These are phyloP conservation scores for Elsinoe batatas DNA, from an alignment of 2,329 filamentous ascomycete species.

Conservation along the genomic window DNA sequence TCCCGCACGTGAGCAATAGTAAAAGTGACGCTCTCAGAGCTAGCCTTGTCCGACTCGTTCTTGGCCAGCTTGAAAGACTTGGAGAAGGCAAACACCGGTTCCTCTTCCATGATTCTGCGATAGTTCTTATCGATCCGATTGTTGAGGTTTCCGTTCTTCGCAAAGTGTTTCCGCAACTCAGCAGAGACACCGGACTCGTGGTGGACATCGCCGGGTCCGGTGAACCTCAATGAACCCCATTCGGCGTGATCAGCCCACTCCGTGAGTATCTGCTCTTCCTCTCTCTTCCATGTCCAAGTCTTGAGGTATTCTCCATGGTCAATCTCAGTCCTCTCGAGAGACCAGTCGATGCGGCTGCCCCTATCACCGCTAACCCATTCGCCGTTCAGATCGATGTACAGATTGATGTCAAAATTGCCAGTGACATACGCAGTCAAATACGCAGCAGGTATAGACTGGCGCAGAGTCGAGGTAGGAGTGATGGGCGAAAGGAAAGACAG, in stretches of 20 bases:
- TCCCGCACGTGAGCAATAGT: slow-evolving; percentile 70
- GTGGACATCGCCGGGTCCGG: slow-evolving; percentile 54
- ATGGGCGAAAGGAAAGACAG: slow-evolving; percentile 67
- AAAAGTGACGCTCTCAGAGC: slow-evolving; percentile 42
- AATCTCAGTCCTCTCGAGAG: slow-evolving; percentile 38
- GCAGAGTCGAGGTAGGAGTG: slow-evolving; percentile 68
- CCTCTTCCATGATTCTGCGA: slow-evolving; percentile 39
- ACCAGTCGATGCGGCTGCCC: slow-evolving; percentile 61
- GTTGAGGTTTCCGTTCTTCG: slow-evolving; percentile 53
- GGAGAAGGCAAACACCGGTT: slow-evolving; percentile 45
- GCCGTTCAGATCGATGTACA: slow-evolving; percentile 41
- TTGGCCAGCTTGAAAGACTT: slow-evolving; percentile 38
- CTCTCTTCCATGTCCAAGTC: slow-evolving; percentile 55
- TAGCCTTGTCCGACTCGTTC: slow-evolving; percentile 25
- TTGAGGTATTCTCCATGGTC: slow-evolving; percentile 36
- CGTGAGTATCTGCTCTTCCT: slow-evolving; percentile 58
- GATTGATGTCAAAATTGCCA: slow-evolving; percentile 46
- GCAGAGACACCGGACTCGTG: slow-evolving; percentile 64
- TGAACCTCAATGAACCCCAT: slow-evolving; percentile 75
- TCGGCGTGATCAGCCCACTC: slow-evolving; percentile 66
- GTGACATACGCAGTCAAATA: slow-evolving; percentile 64
- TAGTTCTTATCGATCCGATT: slow-evolving; percentile 45
- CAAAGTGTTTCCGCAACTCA: slow-evolving; percentile 57
- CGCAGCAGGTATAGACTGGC: slow-evolving; percentile 72
- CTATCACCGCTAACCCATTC: slow-evolving; percentile 75